Conservation (phyloP, 129 eudicot genomes). For the Oenanthe sinensis region DNA sequence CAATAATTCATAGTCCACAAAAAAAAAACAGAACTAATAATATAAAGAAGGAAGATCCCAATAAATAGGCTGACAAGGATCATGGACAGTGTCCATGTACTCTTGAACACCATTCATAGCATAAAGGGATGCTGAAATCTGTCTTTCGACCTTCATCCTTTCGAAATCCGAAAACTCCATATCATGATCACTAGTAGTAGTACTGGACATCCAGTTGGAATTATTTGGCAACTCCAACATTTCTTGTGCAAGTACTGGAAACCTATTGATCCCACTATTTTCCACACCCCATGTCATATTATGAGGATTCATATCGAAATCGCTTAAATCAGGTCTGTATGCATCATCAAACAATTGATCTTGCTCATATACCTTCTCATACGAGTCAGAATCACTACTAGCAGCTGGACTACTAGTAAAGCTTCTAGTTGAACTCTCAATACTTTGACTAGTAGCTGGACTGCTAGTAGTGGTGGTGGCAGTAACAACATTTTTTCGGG, state of each 20-base stretch:
- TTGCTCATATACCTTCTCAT: conserved; percentile 17
- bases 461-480: background rate
- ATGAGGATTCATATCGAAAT: conserved; percentile 13
- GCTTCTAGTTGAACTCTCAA: conserved; percentile 16
- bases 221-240: conserved; percentile 34
- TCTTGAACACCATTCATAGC: conserved; percentile 75
- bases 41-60: conserved; percentile 95
- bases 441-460: background rate
- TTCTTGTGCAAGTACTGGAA: conserved; percentile 35
- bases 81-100: conserved; percentile 66
- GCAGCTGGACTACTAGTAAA: conserved; percentile 4
- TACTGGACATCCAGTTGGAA: conserved; percentile 11
- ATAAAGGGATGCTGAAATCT: conserved; percentile 73
- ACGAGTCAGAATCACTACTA: conserved; percentile 19
- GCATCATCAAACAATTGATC: conserved; percentile 52
- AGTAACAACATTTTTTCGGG: conserved; percentile 14
- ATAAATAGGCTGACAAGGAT: conserved; percentile 61
- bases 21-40: conserved; percentile 19
- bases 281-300: conserved; percentile 31
- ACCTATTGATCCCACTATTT: conserved; percentile 20
- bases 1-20: background rate
- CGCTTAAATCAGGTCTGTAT: conserved; percentile 61
- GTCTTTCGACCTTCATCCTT: conserved; percentile 75
- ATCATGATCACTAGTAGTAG: background rate
- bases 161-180: conserved; percentile 54